Evolutionary conservation across 306 rosid genomes (phyloP).

Genomic region (Dalbergia oliveri): DNA sequence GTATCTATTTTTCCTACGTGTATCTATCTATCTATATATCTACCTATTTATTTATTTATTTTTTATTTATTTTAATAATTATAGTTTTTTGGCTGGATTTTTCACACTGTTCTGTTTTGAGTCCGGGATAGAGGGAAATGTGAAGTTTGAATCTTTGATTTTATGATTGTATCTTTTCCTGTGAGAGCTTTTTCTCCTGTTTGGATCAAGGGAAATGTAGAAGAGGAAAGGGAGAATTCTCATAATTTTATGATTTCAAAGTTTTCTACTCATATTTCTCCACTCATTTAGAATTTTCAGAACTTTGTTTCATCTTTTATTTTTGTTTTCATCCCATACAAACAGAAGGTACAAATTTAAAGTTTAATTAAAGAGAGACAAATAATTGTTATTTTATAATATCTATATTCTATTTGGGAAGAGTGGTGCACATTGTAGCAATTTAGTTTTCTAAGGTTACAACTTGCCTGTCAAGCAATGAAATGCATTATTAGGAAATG

Average conservation of each 20-base stretch:
- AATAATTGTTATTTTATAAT: neutral
- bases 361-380: slow-evolving; percentile 24
- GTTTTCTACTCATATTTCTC: neutral
- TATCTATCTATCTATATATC: neutral
- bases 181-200: slow-evolving; percentile 3
- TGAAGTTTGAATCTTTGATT: slow-evolving; percentile 27
- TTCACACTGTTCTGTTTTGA: slow-evolving; percentile 30
- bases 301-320: slow-evolving; percentile 1
- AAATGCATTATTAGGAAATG: slow-evolving; percentile 15
- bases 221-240: neutral
- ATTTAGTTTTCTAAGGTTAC: neutral
- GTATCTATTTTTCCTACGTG: neutral
- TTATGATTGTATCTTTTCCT: neutral
- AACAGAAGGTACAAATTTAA: neutral
- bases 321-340: slow-evolving; percentile 7
- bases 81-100: slow-evolving; percentile 13
- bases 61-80: neutral
- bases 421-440: neutral
- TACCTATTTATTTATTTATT: no score
- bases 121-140: slow-evolving; percentile 14
- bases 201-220: neutral
- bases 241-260: neutral
- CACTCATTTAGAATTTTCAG: neutral
- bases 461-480: neutral
- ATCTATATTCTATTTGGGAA: neutral